Evolutionary conservation across 768 basidiomycete species (phyloP), one percentile per base, ranked within the genome.

Genomic region (Leucocoprinus sp.): DNA sequence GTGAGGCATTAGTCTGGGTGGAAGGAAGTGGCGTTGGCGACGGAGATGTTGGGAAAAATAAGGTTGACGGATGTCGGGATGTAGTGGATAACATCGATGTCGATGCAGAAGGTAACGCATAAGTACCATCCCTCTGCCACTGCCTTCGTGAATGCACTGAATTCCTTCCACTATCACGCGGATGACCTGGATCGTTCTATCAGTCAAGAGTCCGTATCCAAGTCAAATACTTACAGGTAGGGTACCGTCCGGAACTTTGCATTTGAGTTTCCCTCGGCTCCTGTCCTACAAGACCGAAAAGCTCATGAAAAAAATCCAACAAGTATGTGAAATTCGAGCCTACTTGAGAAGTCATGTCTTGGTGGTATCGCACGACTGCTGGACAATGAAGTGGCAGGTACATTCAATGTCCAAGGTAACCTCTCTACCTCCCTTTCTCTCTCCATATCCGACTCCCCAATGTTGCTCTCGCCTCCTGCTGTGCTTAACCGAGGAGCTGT

Each of bases 371-470:
- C 11, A 12, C 26, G 27, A 35, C 21, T 31, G 3, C 11, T 39
- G 21, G 37, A 26, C 23, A 40, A 28, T 8, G 46, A 42, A 6
- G 45, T 34, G 23, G 18, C 33, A 33, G 46, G 35, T 5, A 40
- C 27, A 15, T 39, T 39, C 19, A 48, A 22, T 2, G 46, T 41
- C 46, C 46, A 48, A 35, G 39, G 46, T 37, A 48, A 29, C 12
- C 46, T 48, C n/a, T 48, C 46, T 12, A 41, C 39, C 26, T 42
- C 46, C 6, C 46, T 36, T 17, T 41, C 38, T 21, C 46, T 41
- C 24, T 48, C 46, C 33, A 33, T 27, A 41, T 48, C 46, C 26
- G 46, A 48, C 14, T 48, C 46, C 46, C 42, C 46, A 15, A 48
- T 34, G 7, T 48, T 39, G 31, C 41, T 48, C 21, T 35, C 38